Conservation (phyloP, 2,329 filamentous ascomycete genomes). For the Helotiales sp. region DNA sequence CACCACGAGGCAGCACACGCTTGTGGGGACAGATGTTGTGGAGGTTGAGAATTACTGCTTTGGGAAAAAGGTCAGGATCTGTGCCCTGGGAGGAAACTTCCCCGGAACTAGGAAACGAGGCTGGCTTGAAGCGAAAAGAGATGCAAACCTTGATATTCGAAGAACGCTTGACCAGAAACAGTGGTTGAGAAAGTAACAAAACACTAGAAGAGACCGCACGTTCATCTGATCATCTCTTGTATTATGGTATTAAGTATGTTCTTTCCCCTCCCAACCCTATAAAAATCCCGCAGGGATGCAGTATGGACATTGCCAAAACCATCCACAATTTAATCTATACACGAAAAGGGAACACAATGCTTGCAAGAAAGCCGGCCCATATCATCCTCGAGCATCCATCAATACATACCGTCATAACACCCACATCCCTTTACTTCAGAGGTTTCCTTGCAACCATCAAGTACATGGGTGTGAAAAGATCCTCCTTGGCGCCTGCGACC, state of each 20-base stretch:
- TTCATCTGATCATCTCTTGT: neutral
- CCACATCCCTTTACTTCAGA: conserved; percentile 12
- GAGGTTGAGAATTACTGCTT: conserved; percentile 1
- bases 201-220: neutral
- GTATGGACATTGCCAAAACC: neutral
- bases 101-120: neutral
- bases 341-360: neutral
- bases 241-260: neutral
- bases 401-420: neutral
- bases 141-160: neutral
- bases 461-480: conserved; percentile 99
- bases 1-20: no score
- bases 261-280: neutral
- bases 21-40: no score
- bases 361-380: neutral
- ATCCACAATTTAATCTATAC: neutral
- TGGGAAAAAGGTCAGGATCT: conserved; percentile 5
- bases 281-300: neutral
- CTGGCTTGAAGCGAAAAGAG: neutral
- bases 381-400: neutral
- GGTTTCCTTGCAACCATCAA: conserved; percentile 94
- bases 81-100: neutral
- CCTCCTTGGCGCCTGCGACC: conserved; percentile 81
- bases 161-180: neutral
- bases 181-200: neutral